phyloP scores from a whole-genome alignment of 441 rosid species.

The Syzygium syzygioides region DNA sequence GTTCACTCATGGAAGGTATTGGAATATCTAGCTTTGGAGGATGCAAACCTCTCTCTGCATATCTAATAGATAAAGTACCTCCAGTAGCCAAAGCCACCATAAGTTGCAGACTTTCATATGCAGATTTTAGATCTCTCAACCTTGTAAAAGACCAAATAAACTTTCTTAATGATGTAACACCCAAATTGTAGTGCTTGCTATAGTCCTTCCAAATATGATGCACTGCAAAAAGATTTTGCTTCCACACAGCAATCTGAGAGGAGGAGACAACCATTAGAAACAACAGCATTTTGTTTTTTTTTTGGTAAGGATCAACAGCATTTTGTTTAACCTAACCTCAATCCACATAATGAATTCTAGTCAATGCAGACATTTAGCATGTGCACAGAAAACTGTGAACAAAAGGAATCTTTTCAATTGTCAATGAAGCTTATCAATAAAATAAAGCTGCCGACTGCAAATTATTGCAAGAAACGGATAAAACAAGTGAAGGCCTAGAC shows the following conservation, averaged over 20 bases:
- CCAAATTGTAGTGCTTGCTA: slow-evolving; percentile 47
- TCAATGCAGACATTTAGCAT: neutral
- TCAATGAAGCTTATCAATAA: neutral
- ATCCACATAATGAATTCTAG: neutral
- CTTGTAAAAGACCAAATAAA: slow-evolving; percentile 63
- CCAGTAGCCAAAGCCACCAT: slow-evolving; percentile 56
- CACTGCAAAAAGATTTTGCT: slow-evolving; percentile 3
- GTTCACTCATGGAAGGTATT: slow-evolving; percentile 39
- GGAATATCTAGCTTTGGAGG: slow-evolving; percentile 65
- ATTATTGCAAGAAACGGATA: neutral
- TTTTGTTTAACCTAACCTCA: neutral
- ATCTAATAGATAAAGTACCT: slow-evolving; percentile 19
- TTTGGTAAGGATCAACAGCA: too few relatives aligned
- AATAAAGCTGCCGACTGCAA: neutral
- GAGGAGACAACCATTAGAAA: neutral
- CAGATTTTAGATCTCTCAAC: slow-evolving; percentile 67
- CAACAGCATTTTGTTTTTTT: neutral
- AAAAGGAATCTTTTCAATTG: neutral
- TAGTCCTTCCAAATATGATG: slow-evolving; percentile 63
- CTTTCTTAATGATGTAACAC: slow-evolving; percentile 34
- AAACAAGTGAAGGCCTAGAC: neutral
- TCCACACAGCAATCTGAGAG: slow-evolving; percentile 15
- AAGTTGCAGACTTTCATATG: slow-evolving; percentile 60
- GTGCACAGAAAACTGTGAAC: neutral
- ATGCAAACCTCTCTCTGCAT: slow-evolving; percentile 19